Base-by-base conservation (phyloP, 805 yeast genomes). In the Candida quercuum region DNA sequence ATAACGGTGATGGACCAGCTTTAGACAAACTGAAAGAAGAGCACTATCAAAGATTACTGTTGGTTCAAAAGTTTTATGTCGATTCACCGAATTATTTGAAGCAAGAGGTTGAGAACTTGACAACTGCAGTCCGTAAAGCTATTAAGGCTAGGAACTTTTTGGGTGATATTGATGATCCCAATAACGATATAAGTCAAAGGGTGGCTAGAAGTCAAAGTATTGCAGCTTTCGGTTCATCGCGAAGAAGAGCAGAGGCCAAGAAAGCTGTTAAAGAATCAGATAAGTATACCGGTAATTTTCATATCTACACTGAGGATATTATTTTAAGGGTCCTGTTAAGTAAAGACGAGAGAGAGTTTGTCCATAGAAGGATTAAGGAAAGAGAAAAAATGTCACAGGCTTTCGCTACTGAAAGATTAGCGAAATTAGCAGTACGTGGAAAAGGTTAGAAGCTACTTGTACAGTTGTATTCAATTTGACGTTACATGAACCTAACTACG, bases 1-100 rank as follows among this genome's bases (percentile, higher is more conserved):
- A 84, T 50, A 79, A 74, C 32, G 95, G 95, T 0, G 81, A 80
- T 24, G 95, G 95, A 0, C 93, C 93, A 0, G 72, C 86, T 1
- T 47, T 85, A 22, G 76, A 72, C 42, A 74, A 72, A 7, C 61
- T 86, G 49, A 79, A 78, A 43, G 74, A 75, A 40, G 73, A 69
- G 22, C 71, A 73, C 25, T 86, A 82, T 53, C 86, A 83, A 55
- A 71, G 76, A 28, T 57, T 86, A 18, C 59, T 81, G 42, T 57
- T 81, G 20, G 66, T 85, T 8, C 85, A 87, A 2, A 76, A 72
- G 1, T 76, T 75, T 50, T 84, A 85, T 50, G 85, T 80, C 40
- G 63, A 71, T 34, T 64, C 68, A 7, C 59, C 64, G 0, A 39
- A 55, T 0, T 69, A 66, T 36, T 64, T 87, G 40, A 69, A 66